Conservation (phyloP, 2,329 filamentous ascomycete genomes). For the Aspergillus phoenicis region DNA sequence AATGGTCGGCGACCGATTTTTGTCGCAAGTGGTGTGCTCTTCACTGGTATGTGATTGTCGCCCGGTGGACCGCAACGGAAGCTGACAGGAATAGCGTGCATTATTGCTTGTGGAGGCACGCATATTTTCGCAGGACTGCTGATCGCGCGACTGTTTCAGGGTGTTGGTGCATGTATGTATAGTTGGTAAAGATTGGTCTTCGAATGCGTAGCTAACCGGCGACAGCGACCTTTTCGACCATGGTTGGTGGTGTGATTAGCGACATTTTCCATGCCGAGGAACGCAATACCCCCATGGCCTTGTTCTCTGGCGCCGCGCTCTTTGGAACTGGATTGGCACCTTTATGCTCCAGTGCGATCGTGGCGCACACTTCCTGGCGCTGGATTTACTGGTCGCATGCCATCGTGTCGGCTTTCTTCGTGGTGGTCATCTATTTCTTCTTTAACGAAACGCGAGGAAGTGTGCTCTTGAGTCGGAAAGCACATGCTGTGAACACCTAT, state of each 20-base stretch:
- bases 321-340: constrained; percentile 80
- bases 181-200: constrained; percentile 8
- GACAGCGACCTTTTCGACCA: constrained; percentile 71
- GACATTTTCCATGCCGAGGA: constrained; percentile 80
- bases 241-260: constrained; percentile 88
- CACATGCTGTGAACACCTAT: constrained; percentile 72
- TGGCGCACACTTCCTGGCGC: constrained; percentile 69
- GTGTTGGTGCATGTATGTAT: constrained; percentile 70
- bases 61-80: background rate
- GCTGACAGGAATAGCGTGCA: constrained; percentile 51
- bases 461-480: constrained; percentile 77
- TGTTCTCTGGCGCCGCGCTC: constrained; percentile 79
- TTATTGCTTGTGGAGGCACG: constrained; percentile 73
- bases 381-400: constrained; percentile 90
- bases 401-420: constrained; percentile 66
- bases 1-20: constrained; percentile 86
- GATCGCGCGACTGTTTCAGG: constrained; percentile 72
- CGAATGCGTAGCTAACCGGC: background rate
- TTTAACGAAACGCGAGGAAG: constrained; percentile 83
- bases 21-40: constrained; percentile 70
- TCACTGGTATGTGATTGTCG: constrained; percentile 50
- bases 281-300: constrained; percentile 84
- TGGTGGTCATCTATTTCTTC: constrained; percentile 65
- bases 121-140: constrained; percentile 72
- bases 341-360: constrained; percentile 69